Evolutionary conservation across 2,329 filamentous ascomycete species (phyloP).

Genomic region (Fusarium concolor): DNA sequence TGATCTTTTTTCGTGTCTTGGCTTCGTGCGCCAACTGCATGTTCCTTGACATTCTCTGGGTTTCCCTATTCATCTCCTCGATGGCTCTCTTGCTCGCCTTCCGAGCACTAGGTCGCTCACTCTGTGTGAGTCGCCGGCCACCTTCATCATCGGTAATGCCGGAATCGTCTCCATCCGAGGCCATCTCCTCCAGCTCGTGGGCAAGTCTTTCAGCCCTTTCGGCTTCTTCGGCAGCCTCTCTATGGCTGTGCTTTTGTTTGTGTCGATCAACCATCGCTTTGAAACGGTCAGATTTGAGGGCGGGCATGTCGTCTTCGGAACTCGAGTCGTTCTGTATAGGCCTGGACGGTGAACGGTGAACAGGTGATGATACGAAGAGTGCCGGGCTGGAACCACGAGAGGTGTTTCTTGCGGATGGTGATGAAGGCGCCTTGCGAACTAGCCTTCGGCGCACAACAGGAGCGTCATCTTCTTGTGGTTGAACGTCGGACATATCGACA

Average conservation of each 20-base stretch:
- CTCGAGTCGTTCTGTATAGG: conserved; percentile 51
- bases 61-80: conserved; percentile 95
- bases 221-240: conserved; percentile 69
- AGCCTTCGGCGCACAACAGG: conserved; percentile 57
- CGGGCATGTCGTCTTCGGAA: conserved; percentile 61
- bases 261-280: conserved; percentile 79
- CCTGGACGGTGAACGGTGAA: conserved; percentile 49
- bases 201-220: conserved; percentile 56
- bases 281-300: conserved; percentile 69
- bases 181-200: conserved; percentile 52
- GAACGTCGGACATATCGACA: conserved; percentile 47
- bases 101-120: conserved; percentile 72
- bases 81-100: conserved; percentile 95
- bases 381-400: conserved; percentile 55
- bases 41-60: conserved; percentile 87
- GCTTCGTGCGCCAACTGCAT: conserved; percentile 93
- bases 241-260: conserved; percentile 74
- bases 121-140: conserved; percentile 75
- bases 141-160: conserved; percentile 71
- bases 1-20: conserved; percentile 90
- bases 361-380: conserved; percentile 67
- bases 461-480: conserved; percentile 57
- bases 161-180: conserved; percentile 55
- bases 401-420: conserved; percentile 46
- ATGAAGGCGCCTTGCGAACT: conserved; percentile 51